Base-by-base conservation (phyloP, 306 rosid genomes). In the Cicer cuneatum region DNA sequence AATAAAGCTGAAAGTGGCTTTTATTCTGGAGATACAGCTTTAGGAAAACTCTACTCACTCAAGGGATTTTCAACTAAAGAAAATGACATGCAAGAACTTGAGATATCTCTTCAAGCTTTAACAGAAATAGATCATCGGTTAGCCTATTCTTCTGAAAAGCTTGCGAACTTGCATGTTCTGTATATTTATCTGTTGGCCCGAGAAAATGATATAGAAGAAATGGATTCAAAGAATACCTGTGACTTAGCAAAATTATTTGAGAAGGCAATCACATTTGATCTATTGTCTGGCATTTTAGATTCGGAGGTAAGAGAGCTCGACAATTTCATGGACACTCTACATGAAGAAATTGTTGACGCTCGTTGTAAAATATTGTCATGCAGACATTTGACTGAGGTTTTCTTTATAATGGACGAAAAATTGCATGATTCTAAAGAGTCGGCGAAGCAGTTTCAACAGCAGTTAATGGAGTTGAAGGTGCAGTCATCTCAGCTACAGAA, bases 271-370 rank as follows among this genome's bases (percentile, higher is more conserved):
- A 67, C 75, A 48, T 86, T 87, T 71, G 93, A 90, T 84, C 86
- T 88, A 46, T 85, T 90, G 86, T 92, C 90, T 48, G 85, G 84
- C 73, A 75, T 95, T 78, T 87, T 95, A 68, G 90, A 87, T 79
- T 87, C 90, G 11, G 99, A 92, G 90, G 97, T 86, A 79, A 87
- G 88, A 87, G 97, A 86, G 89, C 86, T 95, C 86, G 92, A 85
- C 84, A 64, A 71, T 82, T 87, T 86, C 90, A 83, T 90, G 93
- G 96, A 74, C 64, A 80, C 84, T 76, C 86, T 92, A 75, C 87
- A 80, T 72, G 87, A 76, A 74, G 96, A 87, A 80, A 84, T 86
- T 33, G 74, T 88, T 78, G 85, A 85, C 73, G 93, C 92, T 72
- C 93, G 79, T 83, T 84, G 46, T 58, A 85, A 76, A 77, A 83